Evolutionary conservation across 2,329 filamentous ascomycete species (phyloP).

Genomic region (Leptographium lundbergii): DNA sequence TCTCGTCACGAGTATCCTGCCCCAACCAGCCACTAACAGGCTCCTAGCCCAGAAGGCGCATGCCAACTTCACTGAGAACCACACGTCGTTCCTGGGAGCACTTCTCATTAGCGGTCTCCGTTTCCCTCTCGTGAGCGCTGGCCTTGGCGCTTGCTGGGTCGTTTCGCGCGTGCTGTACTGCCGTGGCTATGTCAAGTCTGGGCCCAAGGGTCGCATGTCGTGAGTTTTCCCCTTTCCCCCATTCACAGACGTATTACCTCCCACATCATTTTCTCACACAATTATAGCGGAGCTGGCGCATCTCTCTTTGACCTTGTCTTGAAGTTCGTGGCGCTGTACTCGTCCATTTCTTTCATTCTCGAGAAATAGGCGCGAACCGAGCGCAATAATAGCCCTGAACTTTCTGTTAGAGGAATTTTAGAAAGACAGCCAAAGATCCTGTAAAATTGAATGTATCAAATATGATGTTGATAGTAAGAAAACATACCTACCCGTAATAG

Average conservation of each 20-base stretch:
- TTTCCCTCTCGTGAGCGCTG: constrained; percentile 37
- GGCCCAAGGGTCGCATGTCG: constrained; percentile 31
- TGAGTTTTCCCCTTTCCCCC: constrained; percentile 16
- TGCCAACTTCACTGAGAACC: constrained; percentile 51
- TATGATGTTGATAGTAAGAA: too few species aligned
- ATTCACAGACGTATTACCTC: background rate
- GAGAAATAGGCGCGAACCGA: background rate
- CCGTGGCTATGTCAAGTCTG: constrained; percentile 36
- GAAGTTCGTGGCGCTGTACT: constrained; percentile 31
- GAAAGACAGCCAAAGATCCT: background rate
- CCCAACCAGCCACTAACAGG: background rate
- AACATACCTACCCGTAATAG: background rate
- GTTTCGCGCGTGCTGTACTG: constrained; percentile 41
- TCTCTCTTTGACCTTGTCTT: constrained; percentile 24
- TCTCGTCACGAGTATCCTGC: too few species aligned
- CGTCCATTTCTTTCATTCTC: constrained; percentile 22
- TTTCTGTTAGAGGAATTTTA: background rate
- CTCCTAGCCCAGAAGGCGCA: constrained; percentile 44
- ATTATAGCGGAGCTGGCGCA: constrained; percentile 24
- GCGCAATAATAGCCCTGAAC: background rate
- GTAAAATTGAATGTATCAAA: background rate
- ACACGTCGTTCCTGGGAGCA: constrained; percentile 36
- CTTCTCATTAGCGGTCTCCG: constrained; percentile 43
- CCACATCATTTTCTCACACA: background rate
- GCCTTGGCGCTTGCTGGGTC: constrained; percentile 39